A percentile compares a stretch with the other conserved stretches of the same genome.
These are phyloP conservation scores for Zygnema circumcarinatum DNA, from an alignment of 139 green algal genomes.

Conservation along the genomic window DNA sequence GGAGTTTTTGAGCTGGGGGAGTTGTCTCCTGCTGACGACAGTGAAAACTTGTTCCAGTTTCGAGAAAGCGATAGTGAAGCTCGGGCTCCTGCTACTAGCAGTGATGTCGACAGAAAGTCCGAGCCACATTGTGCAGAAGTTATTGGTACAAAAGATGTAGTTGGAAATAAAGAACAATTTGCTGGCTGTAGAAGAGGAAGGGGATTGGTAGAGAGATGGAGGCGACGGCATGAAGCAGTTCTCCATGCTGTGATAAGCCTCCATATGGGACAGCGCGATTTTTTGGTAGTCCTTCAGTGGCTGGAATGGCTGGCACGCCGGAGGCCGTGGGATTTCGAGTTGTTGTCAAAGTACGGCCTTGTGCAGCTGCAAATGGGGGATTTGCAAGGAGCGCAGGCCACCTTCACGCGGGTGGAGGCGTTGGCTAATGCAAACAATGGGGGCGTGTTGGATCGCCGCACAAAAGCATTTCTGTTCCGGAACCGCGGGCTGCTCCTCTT, in stretches of 20 bases:
- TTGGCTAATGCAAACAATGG: conserved; percentile 4
- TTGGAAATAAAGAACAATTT: background rate
- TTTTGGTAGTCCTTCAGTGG: conserved; percentile 46
- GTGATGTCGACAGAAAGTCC: background rate
- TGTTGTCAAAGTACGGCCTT: conserved; percentile 44
- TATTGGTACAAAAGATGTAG: background rate
- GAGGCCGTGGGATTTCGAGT: background rate
- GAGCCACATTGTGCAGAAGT: background rate
- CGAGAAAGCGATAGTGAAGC: background rate
- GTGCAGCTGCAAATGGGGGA: conserved; percentile 63
- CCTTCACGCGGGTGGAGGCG: conserved; percentile 49
- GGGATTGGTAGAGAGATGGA: conserved; percentile 12
- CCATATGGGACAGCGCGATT: conserved; percentile 52
- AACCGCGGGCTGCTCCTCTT: conserved; percentile 57
- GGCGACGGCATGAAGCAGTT: conserved; percentile 46
- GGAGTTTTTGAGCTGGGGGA: background rate
- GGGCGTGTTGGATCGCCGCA: background rate
- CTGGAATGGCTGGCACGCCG: conserved; percentile 25
- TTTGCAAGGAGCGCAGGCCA: conserved; percentile 31
- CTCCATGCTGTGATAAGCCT: conserved; percentile 49
- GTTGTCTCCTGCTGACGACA: background rate
- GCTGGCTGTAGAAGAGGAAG: background rate
- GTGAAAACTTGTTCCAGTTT: background rate
- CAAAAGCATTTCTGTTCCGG: conserved; percentile 14
- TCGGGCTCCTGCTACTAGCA: background rate